Conservation (phyloP, 169 alveolate genomes). For the Cyclospora cayetanensis region DNA sequence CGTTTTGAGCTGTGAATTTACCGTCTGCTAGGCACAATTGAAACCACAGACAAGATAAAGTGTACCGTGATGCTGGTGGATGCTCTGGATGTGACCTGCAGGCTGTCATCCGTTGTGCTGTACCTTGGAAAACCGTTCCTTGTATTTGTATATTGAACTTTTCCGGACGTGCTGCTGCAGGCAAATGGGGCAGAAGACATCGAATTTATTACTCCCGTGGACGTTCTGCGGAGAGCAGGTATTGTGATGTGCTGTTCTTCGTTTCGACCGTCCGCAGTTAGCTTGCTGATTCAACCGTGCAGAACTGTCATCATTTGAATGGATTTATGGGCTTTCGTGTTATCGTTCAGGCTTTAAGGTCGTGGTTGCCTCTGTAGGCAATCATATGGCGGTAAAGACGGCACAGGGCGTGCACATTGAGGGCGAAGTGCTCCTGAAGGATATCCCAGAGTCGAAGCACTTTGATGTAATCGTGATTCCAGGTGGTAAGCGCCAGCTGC, state of each 20-base stretch:
- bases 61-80: too few relatives aligned
- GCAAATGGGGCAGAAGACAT: not conserved
- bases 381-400: not conserved
- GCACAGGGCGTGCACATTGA: slow-evolving; percentile 30
- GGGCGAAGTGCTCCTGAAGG: not conserved
- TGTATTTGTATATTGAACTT: too few relatives aligned
- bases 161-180: too few relatives aligned
- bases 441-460: not conserved
- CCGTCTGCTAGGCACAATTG: too few relatives aligned
- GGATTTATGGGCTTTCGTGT: not conserved
- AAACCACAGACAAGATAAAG: too few relatives aligned
- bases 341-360: slow-evolving; percentile 20
- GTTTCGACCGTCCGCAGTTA: not conserved
- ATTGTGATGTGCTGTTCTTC: not conserved
- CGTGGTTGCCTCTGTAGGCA: slow-evolving; percentile 19
- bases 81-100: too few relatives aligned
- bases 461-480: slow-evolving; percentile 56
- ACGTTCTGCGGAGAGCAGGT: slow-evolving; percentile 9
- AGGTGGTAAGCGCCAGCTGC: slow-evolving; percentile 33
- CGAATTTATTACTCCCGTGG: not conserved
- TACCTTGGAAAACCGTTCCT: too few relatives aligned
- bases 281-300: not conserved
- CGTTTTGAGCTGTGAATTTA: too few relatives aligned
- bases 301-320: not conserved
- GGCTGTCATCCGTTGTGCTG: too few relatives aligned